A percentile compares a stretch with the other conserved stretches of the same genome.
Conservation (phyloP, 2,329 filamentous ascomycete species). For the Westerdykella ornata region DNA sequence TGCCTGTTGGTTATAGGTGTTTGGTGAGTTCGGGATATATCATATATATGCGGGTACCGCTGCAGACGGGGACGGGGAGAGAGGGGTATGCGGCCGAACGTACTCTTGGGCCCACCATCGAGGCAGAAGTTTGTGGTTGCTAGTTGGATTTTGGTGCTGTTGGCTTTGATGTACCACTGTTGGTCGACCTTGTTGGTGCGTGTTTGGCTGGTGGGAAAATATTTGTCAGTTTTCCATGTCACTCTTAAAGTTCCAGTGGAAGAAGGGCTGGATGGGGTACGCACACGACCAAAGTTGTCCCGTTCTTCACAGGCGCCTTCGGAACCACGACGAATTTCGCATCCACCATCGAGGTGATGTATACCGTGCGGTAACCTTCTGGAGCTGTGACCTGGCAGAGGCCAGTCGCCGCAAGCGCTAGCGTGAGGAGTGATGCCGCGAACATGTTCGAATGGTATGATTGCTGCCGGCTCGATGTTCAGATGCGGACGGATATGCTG, state of each 20-base stretch:
- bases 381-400: conserved; percentile 16
- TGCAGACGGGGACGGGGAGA: no score
- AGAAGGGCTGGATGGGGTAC: conserved; percentile 1
- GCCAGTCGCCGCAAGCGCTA: conserved; percentile 17
- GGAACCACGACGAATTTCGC: conserved; percentile 25
- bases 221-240: neutral
- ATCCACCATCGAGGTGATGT: conserved; percentile 26
- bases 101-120: conserved; percentile 24
- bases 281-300: conserved; percentile 23
- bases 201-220: conserved; percentile 14
- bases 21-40: neutral
- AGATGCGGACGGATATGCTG: no score
- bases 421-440: conserved; percentile 9
- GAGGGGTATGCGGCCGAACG: conserved; percentile 1
- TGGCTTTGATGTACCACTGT: conserved; percentile 24
- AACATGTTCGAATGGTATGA: conserved; percentile 15
- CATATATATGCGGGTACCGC: no score
- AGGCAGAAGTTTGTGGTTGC: conserved; percentile 24
- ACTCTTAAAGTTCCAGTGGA: neutral
- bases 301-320: conserved; percentile 13
- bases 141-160: conserved; percentile 22
- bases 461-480: no score
- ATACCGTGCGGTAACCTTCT: conserved; percentile 24
- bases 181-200: conserved; percentile 19
- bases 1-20: conserved; percentile 6